Percentiles rank a stretch among this genome's conserved stretches.
phyloP scores from a whole-genome alignment of 202 grass and related monocot genomes.

The Dendrocalamus latiflorus region DNA sequence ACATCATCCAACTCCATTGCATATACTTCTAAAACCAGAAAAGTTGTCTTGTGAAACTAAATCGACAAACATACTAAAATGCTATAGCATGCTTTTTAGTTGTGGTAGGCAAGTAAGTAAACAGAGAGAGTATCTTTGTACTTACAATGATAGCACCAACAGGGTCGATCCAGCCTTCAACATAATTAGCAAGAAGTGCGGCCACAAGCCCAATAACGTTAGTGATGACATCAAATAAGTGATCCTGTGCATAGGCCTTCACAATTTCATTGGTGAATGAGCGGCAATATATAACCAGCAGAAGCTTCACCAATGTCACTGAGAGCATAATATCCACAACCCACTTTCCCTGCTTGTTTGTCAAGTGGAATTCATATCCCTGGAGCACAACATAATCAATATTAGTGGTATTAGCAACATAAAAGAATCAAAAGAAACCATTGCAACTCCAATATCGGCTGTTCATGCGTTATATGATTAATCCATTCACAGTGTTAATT shows the following conservation, averaged over 20 bases:
- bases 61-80: neutral
- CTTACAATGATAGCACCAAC: conserved; percentile 70
- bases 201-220: conserved; percentile 66
- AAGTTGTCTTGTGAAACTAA: neutral
- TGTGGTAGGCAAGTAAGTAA: neutral
- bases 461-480: neutral
- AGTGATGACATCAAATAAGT: conserved; percentile 75
- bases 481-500: neutral
- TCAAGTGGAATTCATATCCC: conserved; percentile 58
- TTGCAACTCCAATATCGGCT: neutral
- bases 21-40: neutral
- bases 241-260: conserved; percentile 76
- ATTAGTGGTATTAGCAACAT: neutral
- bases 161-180: conserved; percentile 54
- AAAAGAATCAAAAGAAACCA: neutral
- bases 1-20: neutral
- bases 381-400: conserved; percentile 4
- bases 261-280: conserved; percentile 79
- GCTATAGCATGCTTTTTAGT: neutral
- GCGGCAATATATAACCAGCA: conserved; percentile 50
- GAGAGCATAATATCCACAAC: conserved; percentile 60
- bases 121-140: neutral
- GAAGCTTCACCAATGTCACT: conserved; percentile 68
- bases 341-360: conserved; percentile 63
- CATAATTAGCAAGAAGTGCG: conserved; percentile 64